Evolutionary conservation across 1,284 basidiomycete genomes (phyloP).

Genomic region (Mycena citricolor): DNA sequence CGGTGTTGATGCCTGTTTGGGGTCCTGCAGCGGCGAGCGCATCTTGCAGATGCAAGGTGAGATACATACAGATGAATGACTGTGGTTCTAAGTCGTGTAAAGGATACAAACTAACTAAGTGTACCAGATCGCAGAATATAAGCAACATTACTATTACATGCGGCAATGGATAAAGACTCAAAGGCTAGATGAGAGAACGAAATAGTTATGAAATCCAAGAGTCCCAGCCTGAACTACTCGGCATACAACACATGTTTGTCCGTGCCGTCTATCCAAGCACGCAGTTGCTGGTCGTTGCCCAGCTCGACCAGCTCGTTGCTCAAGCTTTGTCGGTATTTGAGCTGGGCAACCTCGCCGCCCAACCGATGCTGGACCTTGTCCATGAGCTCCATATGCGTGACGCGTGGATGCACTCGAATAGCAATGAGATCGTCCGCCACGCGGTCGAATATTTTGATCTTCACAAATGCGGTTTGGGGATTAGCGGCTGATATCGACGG

Average conservation of each 20-base stretch:
- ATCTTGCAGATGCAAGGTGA: slow-evolving; percentile 2
- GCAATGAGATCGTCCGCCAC: slow-evolving; percentile 93
- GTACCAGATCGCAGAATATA: slow-evolving; percentile 12
- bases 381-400: slow-evolving; percentile 83
- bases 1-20: slow-evolving; percentile 11
- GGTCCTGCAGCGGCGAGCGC: too few relatives aligned
- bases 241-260: slow-evolving; percentile 91
- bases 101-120: slow-evolving; percentile 16
- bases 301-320: slow-evolving; percentile 66
- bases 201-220: too few relatives aligned
- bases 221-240: too few relatives aligned
- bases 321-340: slow-evolving; percentile 76
- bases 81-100: slow-evolving; percentile 10
- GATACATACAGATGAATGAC: neutral
- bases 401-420: slow-evolving; percentile 94
- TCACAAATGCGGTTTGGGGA: slow-evolving; percentile 84
- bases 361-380: slow-evolving; percentile 88
- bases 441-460: slow-evolving; percentile 97
- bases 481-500: slow-evolving; percentile 75
- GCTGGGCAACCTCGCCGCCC: slow-evolving; percentile 68
- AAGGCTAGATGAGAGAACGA: too few relatives aligned
- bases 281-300: slow-evolving; percentile 69
- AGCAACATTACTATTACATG: slow-evolving; percentile 20
- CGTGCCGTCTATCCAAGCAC: slow-evolving; percentile 79
- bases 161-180: slow-evolving; percentile 6